Conservation (phyloP, 1,139 yeast species). For the Ogataea hybrid region DNA sequence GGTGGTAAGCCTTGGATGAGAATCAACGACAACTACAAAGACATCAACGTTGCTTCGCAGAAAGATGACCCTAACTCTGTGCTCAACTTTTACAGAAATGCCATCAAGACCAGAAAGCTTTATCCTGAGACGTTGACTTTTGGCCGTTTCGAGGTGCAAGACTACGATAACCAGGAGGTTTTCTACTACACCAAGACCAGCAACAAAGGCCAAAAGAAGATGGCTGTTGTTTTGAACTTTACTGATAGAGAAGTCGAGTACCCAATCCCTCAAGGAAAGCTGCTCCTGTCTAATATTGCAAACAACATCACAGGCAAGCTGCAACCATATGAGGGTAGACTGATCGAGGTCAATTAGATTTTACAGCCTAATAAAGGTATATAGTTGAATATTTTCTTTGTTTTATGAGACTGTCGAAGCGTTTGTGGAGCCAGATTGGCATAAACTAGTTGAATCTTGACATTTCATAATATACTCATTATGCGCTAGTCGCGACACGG, state of each 20-base stretch:
- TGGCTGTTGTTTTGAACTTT: slow-evolving; percentile 48
- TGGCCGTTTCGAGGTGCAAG: slow-evolving; percentile 46
- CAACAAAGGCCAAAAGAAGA: slow-evolving; percentile 27
- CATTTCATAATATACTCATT: too few relatives aligned
- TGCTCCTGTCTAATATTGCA: slow-evolving; percentile 35
- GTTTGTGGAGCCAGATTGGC: too few relatives aligned
- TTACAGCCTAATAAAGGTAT: too few relatives aligned
- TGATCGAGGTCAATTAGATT: background rate
- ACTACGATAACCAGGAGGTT: slow-evolving; percentile 38
- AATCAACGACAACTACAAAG: slow-evolving; percentile 48
- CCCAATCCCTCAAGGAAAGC: slow-evolving; percentile 34
- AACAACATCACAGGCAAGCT: slow-evolving; percentile 29
- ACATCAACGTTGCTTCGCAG: slow-evolving; percentile 49
- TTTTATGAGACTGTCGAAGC: too few relatives aligned
- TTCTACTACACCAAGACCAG: slow-evolving; percentile 41
- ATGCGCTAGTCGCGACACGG: slow-evolving; percentile 2
- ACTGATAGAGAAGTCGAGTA: slow-evolving; percentile 35
- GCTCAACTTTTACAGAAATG: slow-evolving; percentile 44
- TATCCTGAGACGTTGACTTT: slow-evolving; percentile 44
- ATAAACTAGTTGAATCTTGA: too few relatives aligned
- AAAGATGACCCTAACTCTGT: slow-evolving; percentile 46
- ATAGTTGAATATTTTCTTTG: too few relatives aligned
- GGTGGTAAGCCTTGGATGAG: slow-evolving; percentile 53
- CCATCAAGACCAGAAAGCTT: slow-evolving; percentile 44
- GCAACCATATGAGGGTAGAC: slow-evolving; percentile 11